Base-by-base conservation (phyloP, 2,329 filamentous ascomycete genomes). In the Sporothrix humicola region DNA sequence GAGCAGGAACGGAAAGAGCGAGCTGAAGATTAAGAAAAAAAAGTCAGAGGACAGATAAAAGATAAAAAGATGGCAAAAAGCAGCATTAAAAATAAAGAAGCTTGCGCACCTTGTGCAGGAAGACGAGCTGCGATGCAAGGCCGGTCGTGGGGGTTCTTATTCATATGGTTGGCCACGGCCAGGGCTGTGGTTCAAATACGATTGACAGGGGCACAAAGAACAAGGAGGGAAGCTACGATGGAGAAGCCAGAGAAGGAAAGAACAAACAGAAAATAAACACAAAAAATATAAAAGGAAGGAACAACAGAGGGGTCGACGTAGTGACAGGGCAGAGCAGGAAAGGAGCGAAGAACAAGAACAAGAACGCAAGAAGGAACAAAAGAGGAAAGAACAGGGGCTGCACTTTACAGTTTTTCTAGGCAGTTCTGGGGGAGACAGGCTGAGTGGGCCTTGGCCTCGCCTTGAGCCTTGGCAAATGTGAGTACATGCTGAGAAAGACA, bases 101-200 rank as follows among this genome's bases (percentile, higher is more conserved):
- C 42, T 31, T 52, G 46, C 26, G 65, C 12, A 31, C 65, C 13
- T 52, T n/a, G 13, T 50, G 46, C 61, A 48, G 61, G 61, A 48
- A 20, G 7, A 37, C 26, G 31, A 44, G 50, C 37, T 70, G 68
- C 56, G 54, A 52, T 71, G 56, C 69, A 37, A 26, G 56, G 42
- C 56, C 70, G 37, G 71, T n/a, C 71, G 71, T 72, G 71, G 59
- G 61, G 71, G 71, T 46, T 48, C 31, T 54, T 44, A 52, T 48
- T 46, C 59, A 15, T 72, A 23, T 72, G 71, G 71, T 58, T 68
- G 61, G 59, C 71, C 71, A 66, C 52, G 52, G 52, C 37, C 17
- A 23, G 12, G n/a, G 17, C n/a, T 58, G 71, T 31, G n/a, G 59
- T 58, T 15, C 12, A 26, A 50, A 56, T 42, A 61, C 9, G 65